Conservation (phyloP, 2,329 filamentous ascomycete species). For the Cladosporium sp. region DNA sequence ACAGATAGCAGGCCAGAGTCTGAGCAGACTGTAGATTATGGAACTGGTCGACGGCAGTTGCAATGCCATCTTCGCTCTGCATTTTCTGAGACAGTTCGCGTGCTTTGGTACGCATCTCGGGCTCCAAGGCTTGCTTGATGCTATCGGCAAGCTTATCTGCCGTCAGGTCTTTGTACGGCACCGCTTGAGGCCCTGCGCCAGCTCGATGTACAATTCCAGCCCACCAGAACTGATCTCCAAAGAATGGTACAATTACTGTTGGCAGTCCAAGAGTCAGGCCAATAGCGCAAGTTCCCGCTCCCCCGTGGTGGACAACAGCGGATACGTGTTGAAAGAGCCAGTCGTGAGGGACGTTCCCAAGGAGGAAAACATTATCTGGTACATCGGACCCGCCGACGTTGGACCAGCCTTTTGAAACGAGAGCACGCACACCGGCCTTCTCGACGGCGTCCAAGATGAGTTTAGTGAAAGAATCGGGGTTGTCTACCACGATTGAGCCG, state of each 20-base stretch:
- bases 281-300: slow-evolving; percentile 54
- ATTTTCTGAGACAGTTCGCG: slow-evolving; percentile 38
- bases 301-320: slow-evolving; percentile 53
- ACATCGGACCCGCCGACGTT: slow-evolving; percentile 33
- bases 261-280: slow-evolving; percentile 49
- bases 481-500: slow-evolving; percentile 72
- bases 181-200: slow-evolving; percentile 46
- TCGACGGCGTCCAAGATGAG: slow-evolving; percentile 66
- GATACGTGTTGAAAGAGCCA: slow-evolving; percentile 52
- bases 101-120: slow-evolving; percentile 34
- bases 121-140: slow-evolving; percentile 41
- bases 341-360: slow-evolving; percentile 52
- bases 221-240: slow-evolving; percentile 55
- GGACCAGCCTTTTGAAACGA: slow-evolving; percentile 51
- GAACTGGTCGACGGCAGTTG: slow-evolving; percentile 41
- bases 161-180: slow-evolving; percentile 43
- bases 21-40: slow-evolving; percentile 54
- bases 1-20: slow-evolving; percentile 62
- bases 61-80: slow-evolving; percentile 37
- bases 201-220: slow-evolving; percentile 47
- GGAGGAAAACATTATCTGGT: slow-evolving; percentile 38
- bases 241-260: slow-evolving; percentile 54
- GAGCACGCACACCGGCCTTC: slow-evolving; percentile 41
- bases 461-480: slow-evolving; percentile 62
- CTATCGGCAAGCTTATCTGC: slow-evolving; percentile 41